Conservation (phyloP, 2,329 filamentous ascomycete species). For the Aspergillus glaucus region DNA sequence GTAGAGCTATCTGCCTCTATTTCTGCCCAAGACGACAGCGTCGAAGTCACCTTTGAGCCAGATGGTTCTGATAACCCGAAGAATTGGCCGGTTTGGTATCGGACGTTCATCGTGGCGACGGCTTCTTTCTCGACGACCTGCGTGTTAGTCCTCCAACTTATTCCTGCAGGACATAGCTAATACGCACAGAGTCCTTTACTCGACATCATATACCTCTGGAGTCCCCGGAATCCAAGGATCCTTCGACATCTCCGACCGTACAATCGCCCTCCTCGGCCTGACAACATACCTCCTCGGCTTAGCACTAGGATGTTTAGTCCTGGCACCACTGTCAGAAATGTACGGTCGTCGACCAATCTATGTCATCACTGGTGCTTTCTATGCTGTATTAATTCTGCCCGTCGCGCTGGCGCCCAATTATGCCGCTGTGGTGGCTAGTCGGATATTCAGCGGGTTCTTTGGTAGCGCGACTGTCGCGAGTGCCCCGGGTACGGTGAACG, state of each 20-base stretch:
- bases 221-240: neutral
- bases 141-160: too few relatives aligned
- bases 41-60: too few relatives aligned
- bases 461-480: slow-evolving; percentile 70
- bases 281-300: neutral
- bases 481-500: slow-evolving; percentile 67
- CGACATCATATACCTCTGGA: neutral
- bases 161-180: too few relatives aligned
- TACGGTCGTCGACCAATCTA: neutral
- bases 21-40: too few relatives aligned
- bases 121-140: too few relatives aligned
- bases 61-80: too few relatives aligned
- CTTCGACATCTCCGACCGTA: neutral
- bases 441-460: slow-evolving; percentile 40
- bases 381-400: neutral
- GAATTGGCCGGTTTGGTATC: too few relatives aligned
- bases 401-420: slow-evolving; percentile 46
- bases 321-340: neutral
- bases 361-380: neutral
- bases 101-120: too few relatives aligned
- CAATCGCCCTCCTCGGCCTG: neutral
- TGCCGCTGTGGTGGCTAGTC: slow-evolving; percentile 10
- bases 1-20: too few relatives aligned
- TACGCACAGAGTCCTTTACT: too few relatives aligned
- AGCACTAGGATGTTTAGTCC: neutral